Evolutionary conservation across 345 rosid genomes (phyloP).

Genomic region (Melaleuca quinquenervia): DNA sequence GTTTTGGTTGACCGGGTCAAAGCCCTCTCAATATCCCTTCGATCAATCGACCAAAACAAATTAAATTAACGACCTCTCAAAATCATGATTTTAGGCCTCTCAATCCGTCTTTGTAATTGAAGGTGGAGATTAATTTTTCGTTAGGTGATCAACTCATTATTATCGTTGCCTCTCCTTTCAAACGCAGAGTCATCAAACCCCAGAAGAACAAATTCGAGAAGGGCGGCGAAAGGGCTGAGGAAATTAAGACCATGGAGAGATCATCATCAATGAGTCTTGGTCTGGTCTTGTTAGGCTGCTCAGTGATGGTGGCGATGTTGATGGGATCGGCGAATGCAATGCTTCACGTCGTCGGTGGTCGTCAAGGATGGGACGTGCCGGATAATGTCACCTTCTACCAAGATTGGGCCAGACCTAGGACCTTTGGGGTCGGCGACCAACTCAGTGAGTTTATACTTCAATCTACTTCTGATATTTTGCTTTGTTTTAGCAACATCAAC

Average conservation of each 20-base stretch:
- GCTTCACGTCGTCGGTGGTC: slow-evolving; percentile 9
- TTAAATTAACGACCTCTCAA: neutral
- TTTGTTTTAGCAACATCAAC: neutral
- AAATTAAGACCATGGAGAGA: neutral
- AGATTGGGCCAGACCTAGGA: slow-evolving; percentile 6
- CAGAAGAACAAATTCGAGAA: neutral
- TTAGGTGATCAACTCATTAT: neutral
- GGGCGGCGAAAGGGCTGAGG: neutral
- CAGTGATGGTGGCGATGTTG: slow-evolving; percentile 9
- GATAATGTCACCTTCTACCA: neutral
- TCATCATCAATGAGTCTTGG: neutral
- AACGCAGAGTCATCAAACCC: neutral
- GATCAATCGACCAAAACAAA: neutral
- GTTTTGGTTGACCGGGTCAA: neutral
- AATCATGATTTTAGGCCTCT: neutral
- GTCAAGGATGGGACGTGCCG: slow-evolving; percentile 7
- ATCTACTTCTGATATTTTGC: neutral
- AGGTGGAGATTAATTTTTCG: neutral
- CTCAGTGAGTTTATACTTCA: slow-evolving; percentile 1
- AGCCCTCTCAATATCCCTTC: neutral
- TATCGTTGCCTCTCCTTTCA: neutral
- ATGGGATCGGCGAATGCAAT: neutral
- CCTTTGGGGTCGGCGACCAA: slow-evolving; percentile 6
- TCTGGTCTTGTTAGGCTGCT: slow-evolving; percentile 30
- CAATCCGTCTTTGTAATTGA: neutral